Conservation (phyloP, 2,329 filamentous ascomycete species). For the Aquanectria penicillioides region DNA sequence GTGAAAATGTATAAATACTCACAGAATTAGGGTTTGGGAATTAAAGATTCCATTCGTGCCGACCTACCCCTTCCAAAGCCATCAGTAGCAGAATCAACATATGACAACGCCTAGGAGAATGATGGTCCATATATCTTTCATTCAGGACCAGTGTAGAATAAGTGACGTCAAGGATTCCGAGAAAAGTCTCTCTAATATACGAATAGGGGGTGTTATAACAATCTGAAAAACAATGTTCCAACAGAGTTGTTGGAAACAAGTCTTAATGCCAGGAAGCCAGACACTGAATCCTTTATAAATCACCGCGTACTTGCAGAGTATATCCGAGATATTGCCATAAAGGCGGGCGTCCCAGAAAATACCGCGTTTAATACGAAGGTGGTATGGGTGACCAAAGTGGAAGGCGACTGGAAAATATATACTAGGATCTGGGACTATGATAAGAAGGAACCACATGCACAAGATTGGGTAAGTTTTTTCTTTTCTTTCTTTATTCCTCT, state of each 20-base stretch:
- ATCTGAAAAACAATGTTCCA: background rate
- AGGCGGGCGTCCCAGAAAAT: conserved; percentile 57
- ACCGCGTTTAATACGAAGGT: conserved; percentile 68
- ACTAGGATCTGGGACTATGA: conserved; percentile 53
- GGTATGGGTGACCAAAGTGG: conserved; percentile 56
- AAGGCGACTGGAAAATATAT: conserved; percentile 58
- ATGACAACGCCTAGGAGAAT: background rate
- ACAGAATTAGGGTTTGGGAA: background rate
- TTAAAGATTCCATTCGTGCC: background rate
- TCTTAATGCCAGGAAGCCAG: background rate
- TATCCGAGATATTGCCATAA: conserved; percentile 64
- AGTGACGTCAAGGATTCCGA: background rate
- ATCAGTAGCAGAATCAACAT: background rate
- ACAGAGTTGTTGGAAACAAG: background rate
- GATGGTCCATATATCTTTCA: background rate
- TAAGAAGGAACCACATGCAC: conserved; percentile 33
- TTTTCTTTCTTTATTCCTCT: too few relatives aligned
- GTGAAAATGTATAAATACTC: background rate
- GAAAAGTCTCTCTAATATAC: background rate
- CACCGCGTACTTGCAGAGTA: conserved; percentile 67
- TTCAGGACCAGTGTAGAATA: background rate
- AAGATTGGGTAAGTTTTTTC: conserved; percentile 37
- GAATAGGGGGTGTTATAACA: background rate
- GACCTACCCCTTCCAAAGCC: background rate
- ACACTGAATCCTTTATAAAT: conserved; percentile 45